Conservation (phyloP, 805 yeast genomes). For the Priceomyces medius region DNA sequence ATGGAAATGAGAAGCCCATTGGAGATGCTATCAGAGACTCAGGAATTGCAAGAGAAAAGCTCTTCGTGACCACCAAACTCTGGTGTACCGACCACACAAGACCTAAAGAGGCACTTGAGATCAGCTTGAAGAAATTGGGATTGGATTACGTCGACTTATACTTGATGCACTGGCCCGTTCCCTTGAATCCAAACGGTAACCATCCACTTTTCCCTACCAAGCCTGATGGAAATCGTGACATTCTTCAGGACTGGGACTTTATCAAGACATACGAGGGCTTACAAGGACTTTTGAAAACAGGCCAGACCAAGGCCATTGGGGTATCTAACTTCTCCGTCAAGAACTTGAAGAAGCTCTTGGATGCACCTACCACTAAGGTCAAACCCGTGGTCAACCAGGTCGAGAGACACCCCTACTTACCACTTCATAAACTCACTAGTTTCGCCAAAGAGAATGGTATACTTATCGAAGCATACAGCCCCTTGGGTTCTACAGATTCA, state of each 20-base stretch:
- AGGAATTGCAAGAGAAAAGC: constrained; percentile 57
- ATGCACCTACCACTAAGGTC: constrained; percentile 44
- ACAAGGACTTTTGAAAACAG: constrained; percentile 33
- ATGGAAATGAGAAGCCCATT: constrained; percentile 64
- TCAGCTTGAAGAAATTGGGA: constrained; percentile 57
- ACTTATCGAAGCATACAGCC: constrained; percentile 70
- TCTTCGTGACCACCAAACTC: constrained; percentile 35
- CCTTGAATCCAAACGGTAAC: constrained; percentile 38
- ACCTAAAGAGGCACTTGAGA: constrained; percentile 50
- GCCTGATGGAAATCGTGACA: constrained; percentile 32
- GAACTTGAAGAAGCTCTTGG: constrained; percentile 43
- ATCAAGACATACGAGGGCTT: constrained; percentile 37
- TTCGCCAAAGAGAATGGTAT: constrained; percentile 33
- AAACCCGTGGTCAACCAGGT: constrained; percentile 74
- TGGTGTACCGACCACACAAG: constrained; percentile 18
- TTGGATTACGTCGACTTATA: constrained; percentile 72
- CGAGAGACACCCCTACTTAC: constrained; percentile 57
- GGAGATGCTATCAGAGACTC: constrained; percentile 49
- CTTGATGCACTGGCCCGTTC: constrained; percentile 73
- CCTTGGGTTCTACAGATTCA: constrained; percentile 57
- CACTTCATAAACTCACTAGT: constrained; percentile 54
- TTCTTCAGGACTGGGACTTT: constrained; percentile 14
- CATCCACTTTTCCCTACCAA: constrained; percentile 24
- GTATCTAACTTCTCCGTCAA: constrained; percentile 68
- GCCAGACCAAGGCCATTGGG: constrained; percentile 66